These are phyloP conservation scores for Ploettnerulaceae sp. DNA, from an alignment of 2,329 filamentous ascomycete genomes.

Conservation along the genomic window DNA sequence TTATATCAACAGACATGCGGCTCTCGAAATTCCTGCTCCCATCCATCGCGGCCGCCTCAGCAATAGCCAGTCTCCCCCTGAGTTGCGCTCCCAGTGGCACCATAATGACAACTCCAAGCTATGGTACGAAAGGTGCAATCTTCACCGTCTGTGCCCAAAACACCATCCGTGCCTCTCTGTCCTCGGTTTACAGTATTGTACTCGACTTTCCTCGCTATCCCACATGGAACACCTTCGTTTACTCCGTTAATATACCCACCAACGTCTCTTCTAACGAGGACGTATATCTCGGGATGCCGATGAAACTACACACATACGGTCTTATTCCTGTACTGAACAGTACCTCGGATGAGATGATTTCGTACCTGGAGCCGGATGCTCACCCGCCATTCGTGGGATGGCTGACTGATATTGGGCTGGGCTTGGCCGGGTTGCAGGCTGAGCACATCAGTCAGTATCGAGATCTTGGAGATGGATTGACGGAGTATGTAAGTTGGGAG, in stretches of 20 bases:
- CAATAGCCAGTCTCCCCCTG: slow-evolving; percentile 1
- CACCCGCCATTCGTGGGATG: slow-evolving; percentile 7
- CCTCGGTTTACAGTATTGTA: slow-evolving; percentile 8
- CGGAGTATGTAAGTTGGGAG: slow-evolving; percentile 16
- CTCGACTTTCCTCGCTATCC: slow-evolving; percentile 9
- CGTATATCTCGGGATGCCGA: slow-evolving; percentile 16
- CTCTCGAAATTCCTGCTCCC: too few relatives aligned
- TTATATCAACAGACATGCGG: too few relatives aligned
- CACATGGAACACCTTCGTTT: slow-evolving; percentile 18
- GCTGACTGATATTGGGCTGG: slow-evolving; percentile 1
- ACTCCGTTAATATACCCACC: slow-evolving; percentile 9
- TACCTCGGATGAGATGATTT: slow-evolving; percentile 11
- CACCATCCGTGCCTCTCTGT: slow-evolving; percentile 5
- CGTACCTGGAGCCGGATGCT: slow-evolving; percentile 8
- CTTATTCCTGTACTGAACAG: slow-evolving; percentile 8
- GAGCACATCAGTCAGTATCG: slow-evolving; percentile 14
- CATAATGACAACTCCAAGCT: slow-evolving; percentile 13
- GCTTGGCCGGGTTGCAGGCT: slow-evolving; percentile 8
- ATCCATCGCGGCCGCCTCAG: background rate
- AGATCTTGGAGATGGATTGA: slow-evolving; percentile 6
- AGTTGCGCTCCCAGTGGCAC: slow-evolving; percentile 3
- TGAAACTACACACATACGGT: slow-evolving; percentile 13
- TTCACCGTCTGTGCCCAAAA: slow-evolving; percentile 13
- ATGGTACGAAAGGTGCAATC: slow-evolving; percentile 8
- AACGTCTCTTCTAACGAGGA: slow-evolving; percentile 7